Percentiles rank a stretch among this genome's conserved stretches.
Conservation (phyloP, 1,139 yeast genomes). For the Hanseniaspora sp. region DNA sequence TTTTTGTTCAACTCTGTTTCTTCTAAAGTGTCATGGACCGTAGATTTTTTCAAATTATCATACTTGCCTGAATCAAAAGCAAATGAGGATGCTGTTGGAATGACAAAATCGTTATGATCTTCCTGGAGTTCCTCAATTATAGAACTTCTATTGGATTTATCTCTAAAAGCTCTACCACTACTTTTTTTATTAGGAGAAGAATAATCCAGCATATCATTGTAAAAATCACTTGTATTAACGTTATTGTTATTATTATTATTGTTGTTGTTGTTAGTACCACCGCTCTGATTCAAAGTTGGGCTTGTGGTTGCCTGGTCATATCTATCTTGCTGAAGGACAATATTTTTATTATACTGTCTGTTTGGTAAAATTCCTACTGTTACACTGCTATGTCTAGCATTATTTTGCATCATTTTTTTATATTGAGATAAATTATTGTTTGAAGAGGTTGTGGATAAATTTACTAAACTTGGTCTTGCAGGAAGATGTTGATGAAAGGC, state of each 20-base stretch:
- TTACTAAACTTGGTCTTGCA: conserved; percentile 11
- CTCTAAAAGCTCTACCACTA: not conserved
- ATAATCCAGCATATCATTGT: conserved; percentile 10
- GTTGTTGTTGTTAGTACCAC: not conserved
- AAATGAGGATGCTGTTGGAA: not conserved
- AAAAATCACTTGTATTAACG: not conserved
- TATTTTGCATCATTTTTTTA: conserved; percentile 15
- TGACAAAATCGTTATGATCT: not conserved
- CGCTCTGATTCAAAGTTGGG: not conserved
- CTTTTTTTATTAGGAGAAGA: conserved; percentile 7
- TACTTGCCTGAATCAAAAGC: not conserved
- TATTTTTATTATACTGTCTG: not conserved
- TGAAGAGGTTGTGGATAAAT: conserved; percentile 9
- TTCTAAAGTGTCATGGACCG: conserved; percentile 4
- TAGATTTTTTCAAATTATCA: not conserved
- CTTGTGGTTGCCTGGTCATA: not conserved
- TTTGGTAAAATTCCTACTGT: conserved; percentile 13
- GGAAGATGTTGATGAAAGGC: not conserved
- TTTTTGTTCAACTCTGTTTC: conserved; percentile 10
- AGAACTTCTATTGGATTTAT: conserved; percentile 13
- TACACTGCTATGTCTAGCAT: conserved; percentile 14
- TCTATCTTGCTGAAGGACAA: not conserved
- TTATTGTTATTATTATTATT: not conserved
- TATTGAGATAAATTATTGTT: conserved; percentile 14
- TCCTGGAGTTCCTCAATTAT: conserved; percentile 4